Base-by-base conservation (phyloP, 108 stramenopile genomes). In the Pseudonitzschia multistriata region DNA sequence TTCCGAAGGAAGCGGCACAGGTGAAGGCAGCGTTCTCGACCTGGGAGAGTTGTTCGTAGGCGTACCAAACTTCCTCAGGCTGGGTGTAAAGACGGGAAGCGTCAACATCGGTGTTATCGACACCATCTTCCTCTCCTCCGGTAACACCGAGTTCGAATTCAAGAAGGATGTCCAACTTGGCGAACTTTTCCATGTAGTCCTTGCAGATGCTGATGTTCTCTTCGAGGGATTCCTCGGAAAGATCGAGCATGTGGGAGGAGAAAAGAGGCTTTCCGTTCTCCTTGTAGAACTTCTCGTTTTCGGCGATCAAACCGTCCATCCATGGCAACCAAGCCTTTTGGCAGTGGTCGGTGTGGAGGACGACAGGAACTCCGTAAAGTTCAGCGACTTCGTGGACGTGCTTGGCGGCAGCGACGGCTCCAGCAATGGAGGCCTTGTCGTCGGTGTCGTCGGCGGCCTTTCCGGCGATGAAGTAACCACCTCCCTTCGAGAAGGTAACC, bases 81-180 rank as follows among this genome's bases (percentile, higher is more conserved):
- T 96, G 93, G 29, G 95, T 96, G 94, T 98, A 98, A 40, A 98
- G 86, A 68, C 90, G 90, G 50, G 76, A 82, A n/a, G 89, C 83
- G 78, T 96, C 96, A 49, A 93, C 77, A 72, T 93, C 95, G 57
- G 74, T 78, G 90, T 96, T 98, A 74, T 96, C 94, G 67, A 97
- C 97, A 71, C 97, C 97, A 80, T 96, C 97, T 72, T 96, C 97
- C 76, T 98, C 97, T 67, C 97, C 97, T 74, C 97, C 97, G 11
- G 97, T 96, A 50, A 98, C 92, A 61, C 97, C 97, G 66, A 98
- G 90, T 83, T 98, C 97, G 81, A 98, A 93, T 79, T 98, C 97
- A 60, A 98, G 88, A 59, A 95, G 85, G 77, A 96, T 93, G 63
- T 93, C 81, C 36, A 92, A 31, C 81, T 92, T 88, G 70, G 90